Evolutionary conservation across 352 stramenopile genomes (phyloP), one percentile per base, ranked within the genome.

Genomic region (Phytophthora capsici): DNA sequence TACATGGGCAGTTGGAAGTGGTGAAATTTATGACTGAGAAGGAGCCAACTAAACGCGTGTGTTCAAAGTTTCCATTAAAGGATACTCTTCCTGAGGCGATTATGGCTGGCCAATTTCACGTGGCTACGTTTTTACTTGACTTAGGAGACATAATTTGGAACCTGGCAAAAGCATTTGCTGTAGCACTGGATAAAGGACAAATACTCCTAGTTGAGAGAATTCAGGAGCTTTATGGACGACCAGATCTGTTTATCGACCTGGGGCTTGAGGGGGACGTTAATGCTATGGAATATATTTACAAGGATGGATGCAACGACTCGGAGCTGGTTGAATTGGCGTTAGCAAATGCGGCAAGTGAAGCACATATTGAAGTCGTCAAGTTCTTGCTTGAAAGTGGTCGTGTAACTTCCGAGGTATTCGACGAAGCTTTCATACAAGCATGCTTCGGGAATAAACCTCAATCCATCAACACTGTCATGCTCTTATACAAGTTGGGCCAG

Each of bases 21-120:
- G 53, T 52, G 28, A 19, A 46, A 25, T 61, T 45, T 1, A 52
- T 52, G 53, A 16, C 52, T 6, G 2, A 45, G 41, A 26, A 34
- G 23, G 6, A 9, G 16, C 10, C 10, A 14, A 46, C 10, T 4
- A 43, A n/a, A n/a, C n/a, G n/a, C n/a, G n/a, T n/a, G 13, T 61
- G 52, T 52, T 32, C 9, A 5, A 22, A 2, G 20, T 54, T 17
- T 9, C 19, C 32, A 0, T 2, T 6, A 10, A 20, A 34, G 1
- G 48, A 55, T 22, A 44, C 19, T 2, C 32, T 55, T 3, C 16
- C 32, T 0, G 6, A 32, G 17, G 36, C 48, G 8, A 55, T 55
- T 34, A 19, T 32, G 19, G 32, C 19, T 16, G 48, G 30, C 10
- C 30, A 55, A 12, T 0, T 6, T 20, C 19, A 45, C 34, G 32